Base-by-base conservation (phyloP, 805 yeast species). In the Helenozyma rhizophorensis region DNA sequence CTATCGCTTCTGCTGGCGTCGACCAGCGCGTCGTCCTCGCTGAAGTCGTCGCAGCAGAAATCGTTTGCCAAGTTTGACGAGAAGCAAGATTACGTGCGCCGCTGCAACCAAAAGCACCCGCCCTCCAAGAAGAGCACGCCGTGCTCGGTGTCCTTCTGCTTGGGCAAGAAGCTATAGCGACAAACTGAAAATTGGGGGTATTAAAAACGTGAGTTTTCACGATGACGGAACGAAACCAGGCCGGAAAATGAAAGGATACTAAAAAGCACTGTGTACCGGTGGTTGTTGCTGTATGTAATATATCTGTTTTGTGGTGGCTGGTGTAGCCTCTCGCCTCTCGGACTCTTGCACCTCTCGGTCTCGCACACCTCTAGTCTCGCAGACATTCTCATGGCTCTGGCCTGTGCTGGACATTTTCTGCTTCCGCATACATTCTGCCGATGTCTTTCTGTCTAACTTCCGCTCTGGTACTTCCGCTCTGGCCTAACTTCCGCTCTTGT, bases 1-100 rank as follows among this genome's bases (percentile, higher is more conserved):
- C 33, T 48, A 9, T 43, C 49, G 25, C 33, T 50, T 29, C 27
- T 41, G 19, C 42, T 46, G 11, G 32, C 18, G 14, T 33, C 38
- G 9, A 28, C 37, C 21, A 28, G 25, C n/a, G 23, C 28, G 14
- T 9, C 16, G 29, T 22, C 22, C n/a, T 8, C 8, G 19, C 36
- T 39, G 21, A 45, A 13, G 9, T 9, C 15, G n/a, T n/a, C 14
- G 25, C 23, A 16, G 6, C 37, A 32, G 30, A 34, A 42, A n/a
- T 37, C 45, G 17, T 62, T 61, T 41, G 48, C 55, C 27, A 58
- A 61, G 40, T 66, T 66, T 46, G 72, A 66, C 41, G 72, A 66
- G 40, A 66, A 66, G 56, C 65, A 65, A 45, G 72, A 66, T 41
- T 66, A 66, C 44, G 57, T 48, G n/a, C 59, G 58, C 37, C 52